phyloP scores from a whole-genome alignment of 768 basidiomycete genomes.

The Lactifluus piperatus region DNA sequence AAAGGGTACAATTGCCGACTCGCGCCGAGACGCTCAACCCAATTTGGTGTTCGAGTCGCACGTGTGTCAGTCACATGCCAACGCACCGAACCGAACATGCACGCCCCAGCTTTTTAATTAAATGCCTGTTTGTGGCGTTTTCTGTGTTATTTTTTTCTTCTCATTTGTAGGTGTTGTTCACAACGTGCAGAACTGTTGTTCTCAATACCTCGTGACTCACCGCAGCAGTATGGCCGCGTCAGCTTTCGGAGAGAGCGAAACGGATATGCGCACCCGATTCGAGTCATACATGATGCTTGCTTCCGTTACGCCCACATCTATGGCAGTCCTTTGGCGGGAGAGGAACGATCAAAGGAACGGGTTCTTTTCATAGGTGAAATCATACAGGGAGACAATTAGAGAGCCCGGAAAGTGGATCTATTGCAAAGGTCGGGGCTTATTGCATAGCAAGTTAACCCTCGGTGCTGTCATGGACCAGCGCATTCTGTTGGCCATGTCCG shows the following conservation, averaged over 20 bases:
- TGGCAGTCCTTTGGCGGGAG: too few relatives aligned
- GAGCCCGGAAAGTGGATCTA: neutral
- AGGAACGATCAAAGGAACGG: neutral
- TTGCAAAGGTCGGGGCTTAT: neutral
- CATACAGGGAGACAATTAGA: too few relatives aligned
- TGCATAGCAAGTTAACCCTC: neutral
- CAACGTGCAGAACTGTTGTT: neutral
- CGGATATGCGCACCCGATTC: neutral
- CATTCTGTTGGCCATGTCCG: neutral
- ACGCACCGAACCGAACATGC: too few relatives aligned
- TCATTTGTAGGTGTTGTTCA: too few relatives aligned
- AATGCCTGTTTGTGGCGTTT: neutral
- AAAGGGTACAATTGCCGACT: constrained; percentile 1
- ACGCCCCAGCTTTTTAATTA: too few relatives aligned
- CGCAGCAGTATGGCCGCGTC: neutral
- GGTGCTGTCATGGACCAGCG: neutral
- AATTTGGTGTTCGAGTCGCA: neutral
- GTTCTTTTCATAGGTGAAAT: neutral
- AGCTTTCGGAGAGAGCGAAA: neutral
- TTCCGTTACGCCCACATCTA: too few relatives aligned
- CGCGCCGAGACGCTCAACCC: neutral
- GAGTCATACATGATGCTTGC: neutral
- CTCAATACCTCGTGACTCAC: neutral
- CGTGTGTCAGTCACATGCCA: neutral
- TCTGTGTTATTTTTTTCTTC: neutral